phyloP scores from a whole-genome alignment of 257 asterid species.

The Scutellaria barbata region DNA sequence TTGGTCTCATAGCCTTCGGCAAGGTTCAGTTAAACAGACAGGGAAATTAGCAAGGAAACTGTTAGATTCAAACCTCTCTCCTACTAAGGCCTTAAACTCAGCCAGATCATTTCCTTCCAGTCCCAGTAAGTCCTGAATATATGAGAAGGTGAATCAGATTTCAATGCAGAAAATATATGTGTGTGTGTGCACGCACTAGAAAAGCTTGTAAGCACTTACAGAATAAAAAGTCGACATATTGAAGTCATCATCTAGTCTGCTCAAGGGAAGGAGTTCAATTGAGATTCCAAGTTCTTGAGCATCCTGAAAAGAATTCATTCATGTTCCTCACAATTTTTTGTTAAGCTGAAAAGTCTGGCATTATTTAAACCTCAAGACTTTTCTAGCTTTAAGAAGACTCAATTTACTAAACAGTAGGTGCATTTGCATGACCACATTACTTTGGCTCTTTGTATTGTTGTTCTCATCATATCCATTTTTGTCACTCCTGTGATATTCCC shows the following conservation, averaged over 20 bases:
- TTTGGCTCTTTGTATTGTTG: slow-evolving; percentile 93
- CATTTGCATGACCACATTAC: slow-evolving; percentile 47
- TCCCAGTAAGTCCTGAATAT: slow-evolving; percentile 80
- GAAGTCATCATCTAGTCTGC: slow-evolving; percentile 77
- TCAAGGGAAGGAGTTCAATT: slow-evolving; percentile 89
- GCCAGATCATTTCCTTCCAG: slow-evolving; percentile 75
- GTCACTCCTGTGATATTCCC: slow-evolving; percentile 78
- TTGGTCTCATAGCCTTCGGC: not conserved
- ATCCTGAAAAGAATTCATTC: slow-evolving; percentile 61
- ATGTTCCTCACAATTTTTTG: slow-evolving; percentile 14
- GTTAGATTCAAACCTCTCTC: slow-evolving; percentile 69
- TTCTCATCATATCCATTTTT: slow-evolving; percentile 93
- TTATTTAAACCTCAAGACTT: slow-evolving; percentile 19
- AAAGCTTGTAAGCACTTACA: slow-evolving; percentile 49
- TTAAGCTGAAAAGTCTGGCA: slow-evolving; percentile 13
- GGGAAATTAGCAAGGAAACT: slow-evolving; percentile 31
- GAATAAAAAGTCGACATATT: slow-evolving; percentile 79
- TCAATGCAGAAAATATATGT: not conserved
- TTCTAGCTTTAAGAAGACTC: slow-evolving; percentile 34
- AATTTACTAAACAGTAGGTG: slow-evolving; percentile 19
- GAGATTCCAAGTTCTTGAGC: slow-evolving; percentile 94
- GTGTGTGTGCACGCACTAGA: not conserved
- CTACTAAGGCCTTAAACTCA: slow-evolving; percentile 72
- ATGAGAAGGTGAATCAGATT: slow-evolving; percentile 37
- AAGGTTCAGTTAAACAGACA: slow-evolving; percentile 24